Evolutionary conservation across 1,284 basidiomycete genomes (phyloP), one percentile per base, ranked within the genome.

Genomic region (Cryptococcus hybrid): DNA sequence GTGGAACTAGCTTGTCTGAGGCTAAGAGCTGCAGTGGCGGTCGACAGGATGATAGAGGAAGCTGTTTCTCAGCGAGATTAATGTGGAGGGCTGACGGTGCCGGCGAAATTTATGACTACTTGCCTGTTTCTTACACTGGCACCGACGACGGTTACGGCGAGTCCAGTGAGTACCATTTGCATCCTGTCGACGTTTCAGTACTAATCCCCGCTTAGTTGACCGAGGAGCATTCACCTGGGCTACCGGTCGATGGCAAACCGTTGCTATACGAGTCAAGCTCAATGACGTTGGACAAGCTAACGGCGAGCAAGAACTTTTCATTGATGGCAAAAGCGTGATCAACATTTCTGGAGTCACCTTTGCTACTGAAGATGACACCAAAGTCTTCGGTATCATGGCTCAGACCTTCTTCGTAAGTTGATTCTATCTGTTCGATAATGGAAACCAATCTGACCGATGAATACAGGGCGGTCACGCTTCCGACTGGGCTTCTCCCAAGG

Each of bases 321-420:
- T 83, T 51, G 80, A 84, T 63, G 85, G 86, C 51, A 64, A 83
- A 75, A 84, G 82, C 63, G 81, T 84, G 57, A 80, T 87, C 71
- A 81, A 74, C 51, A 79, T 84, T 47, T 66, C 59, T 12, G 82
- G 82, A 39, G 76, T 88, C 40, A 79, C 82, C 54, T 74, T 86
- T 39, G 75, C 83, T 49, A 78, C 80, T 59, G 76, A 76, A 55
- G 71, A 64, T 36, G 70, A 72, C 0, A 82, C 82, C 54, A 79
- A 78, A 60, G 80, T 86, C 61, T 80, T 82, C 45, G 86, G 85
- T 48, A 81, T 86, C 61, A 83, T 84, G 78, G 82, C 84, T 75
- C 85, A 87, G 76, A 84, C 85, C 45, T 87, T 87, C 82, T 89
- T 89, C 59, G 87, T 86, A 57, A 85, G 84, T 82, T 80, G 7